Percentiles rank a stretch among this genome's conserved stretches.
phyloP scores from a whole-genome alignment of 2,329 filamentous ascomycete species.

The Fusarium sp. region DNA sequence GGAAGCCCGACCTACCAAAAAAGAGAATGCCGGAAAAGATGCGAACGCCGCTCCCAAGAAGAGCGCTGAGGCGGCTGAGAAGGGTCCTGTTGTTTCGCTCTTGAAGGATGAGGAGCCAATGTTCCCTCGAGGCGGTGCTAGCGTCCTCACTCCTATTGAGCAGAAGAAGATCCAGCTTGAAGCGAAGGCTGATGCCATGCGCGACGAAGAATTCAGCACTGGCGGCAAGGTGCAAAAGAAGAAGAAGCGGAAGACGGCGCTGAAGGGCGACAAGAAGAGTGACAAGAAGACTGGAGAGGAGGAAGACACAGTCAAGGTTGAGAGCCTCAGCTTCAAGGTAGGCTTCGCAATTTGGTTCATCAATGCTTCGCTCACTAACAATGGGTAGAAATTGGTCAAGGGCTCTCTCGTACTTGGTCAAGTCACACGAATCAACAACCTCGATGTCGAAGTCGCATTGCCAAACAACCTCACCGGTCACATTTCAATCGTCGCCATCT shows the following conservation, averaged over 20 bases:
- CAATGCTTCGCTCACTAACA: slow-evolving; percentile 44
- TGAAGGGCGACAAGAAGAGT: slow-evolving; percentile 67
- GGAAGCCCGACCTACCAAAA: slow-evolving; percentile 65
- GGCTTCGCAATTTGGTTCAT: slow-evolving; percentile 23
- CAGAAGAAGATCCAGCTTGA: slow-evolving; percentile 97
- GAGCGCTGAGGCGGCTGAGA: slow-evolving; percentile 49
- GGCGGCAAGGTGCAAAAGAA: slow-evolving; percentile 62
- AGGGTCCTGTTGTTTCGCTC: slow-evolving; percentile 60
- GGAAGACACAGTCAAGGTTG: slow-evolving; percentile 78
- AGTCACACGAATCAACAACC: slow-evolving; percentile 82
- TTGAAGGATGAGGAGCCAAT: slow-evolving; percentile 86
- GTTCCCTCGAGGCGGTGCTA: slow-evolving; percentile 93
- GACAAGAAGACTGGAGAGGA: slow-evolving; percentile 59
- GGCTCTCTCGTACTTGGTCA: slow-evolving; percentile 92
- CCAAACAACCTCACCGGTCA: slow-evolving; percentile 95
- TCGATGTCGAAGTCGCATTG: slow-evolving; percentile 85
- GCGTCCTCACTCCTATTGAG: slow-evolving; percentile 91
- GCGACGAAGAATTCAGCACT: slow-evolving; percentile 80
- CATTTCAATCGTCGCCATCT: slow-evolving; percentile 93
- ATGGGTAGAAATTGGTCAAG: slow-evolving; percentile 79
- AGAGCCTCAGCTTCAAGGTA: slow-evolving; percentile 92
- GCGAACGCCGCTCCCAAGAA: slow-evolving; percentile 52
- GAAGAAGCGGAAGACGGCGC: slow-evolving; percentile 71
- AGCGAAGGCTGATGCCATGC: slow-evolving; percentile 91
- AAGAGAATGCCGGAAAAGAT: slow-evolving; percentile 53